Percentiles rank a stretch among this genome's conserved stretches.
Evolutionary conservation across 1,284 basidiomycete genomes (phyloP).

Genomic region (Uromyces viciae-fabae): DNA sequence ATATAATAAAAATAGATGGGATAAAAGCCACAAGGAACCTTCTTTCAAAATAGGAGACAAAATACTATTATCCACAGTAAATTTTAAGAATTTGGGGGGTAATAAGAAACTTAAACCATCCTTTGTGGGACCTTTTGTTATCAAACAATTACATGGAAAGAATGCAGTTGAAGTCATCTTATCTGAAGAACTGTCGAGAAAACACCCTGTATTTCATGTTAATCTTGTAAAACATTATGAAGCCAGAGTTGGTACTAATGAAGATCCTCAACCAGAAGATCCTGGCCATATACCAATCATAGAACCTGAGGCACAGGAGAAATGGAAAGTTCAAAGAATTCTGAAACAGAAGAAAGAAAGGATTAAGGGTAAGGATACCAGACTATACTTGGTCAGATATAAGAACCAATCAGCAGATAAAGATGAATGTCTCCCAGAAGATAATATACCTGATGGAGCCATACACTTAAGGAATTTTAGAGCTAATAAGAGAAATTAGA

Average conservation of each 20-base stretch:
- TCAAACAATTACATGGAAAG: not conserved
- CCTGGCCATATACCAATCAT: too few relatives aligned
- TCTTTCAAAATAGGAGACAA: slow-evolving; percentile 4
- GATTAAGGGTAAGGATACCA: not conserved
- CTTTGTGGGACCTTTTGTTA: slow-evolving; percentile 11
- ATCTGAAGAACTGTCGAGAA: not conserved
- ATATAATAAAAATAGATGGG: slow-evolving; percentile 28
- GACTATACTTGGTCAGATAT: not conserved
- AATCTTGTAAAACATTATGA: not conserved
- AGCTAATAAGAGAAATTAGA: too few relatives aligned
- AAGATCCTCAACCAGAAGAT: too few relatives aligned
- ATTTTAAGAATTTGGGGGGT: slow-evolving; percentile 18
- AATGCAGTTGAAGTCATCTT: slow-evolving; percentile 26
- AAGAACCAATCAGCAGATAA: too few relatives aligned
- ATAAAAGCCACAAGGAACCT: slow-evolving; percentile 16
- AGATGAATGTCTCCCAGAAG: too few relatives aligned
- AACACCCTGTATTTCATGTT: slow-evolving; percentile 20
- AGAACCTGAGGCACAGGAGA: too few relatives aligned
- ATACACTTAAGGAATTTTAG: too few relatives aligned
- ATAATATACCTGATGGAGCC: too few relatives aligned
- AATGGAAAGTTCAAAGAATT: too few relatives aligned
- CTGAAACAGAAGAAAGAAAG: slow-evolving; percentile 2
- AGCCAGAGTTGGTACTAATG: too few relatives aligned
- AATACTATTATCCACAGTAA: not conserved
- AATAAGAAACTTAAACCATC: not conserved